Percentiles rank a stretch among this genome's conserved stretches.
Evolutionary conservation across 2,329 filamentous ascomycete species (phyloP).

Genomic region (Penicillium paneum): DNA sequence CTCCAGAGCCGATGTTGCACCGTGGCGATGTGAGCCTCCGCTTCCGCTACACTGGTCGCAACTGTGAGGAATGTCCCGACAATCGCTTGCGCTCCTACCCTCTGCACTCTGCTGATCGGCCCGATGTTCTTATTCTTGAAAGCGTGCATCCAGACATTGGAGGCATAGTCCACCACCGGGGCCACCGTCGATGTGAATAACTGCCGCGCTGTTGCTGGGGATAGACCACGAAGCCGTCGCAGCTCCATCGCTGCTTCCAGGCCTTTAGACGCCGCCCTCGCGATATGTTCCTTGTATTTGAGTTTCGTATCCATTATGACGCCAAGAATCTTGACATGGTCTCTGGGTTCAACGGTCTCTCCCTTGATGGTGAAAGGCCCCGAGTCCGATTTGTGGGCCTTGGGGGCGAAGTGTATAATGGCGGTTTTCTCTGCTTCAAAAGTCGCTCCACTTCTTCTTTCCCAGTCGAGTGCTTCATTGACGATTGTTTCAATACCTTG

Average conservation of each 20-base stretch:
- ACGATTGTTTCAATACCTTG: slow-evolving; percentile 1
- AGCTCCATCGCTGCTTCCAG: slow-evolving; percentile 17
- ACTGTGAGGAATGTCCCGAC: slow-evolving; percentile 21
- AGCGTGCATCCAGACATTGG: slow-evolving; percentile 22
- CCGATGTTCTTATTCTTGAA: slow-evolving; percentile 10
- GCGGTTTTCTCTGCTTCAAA: background rate
- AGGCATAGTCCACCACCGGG: slow-evolving; percentile 25
- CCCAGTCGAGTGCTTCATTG: background rate
- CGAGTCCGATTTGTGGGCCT: background rate
- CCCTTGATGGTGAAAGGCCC: background rate
- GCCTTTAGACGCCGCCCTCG: slow-evolving; percentile 21
- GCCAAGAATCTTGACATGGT: background rate
- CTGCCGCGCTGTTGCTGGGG: slow-evolving; percentile 16
- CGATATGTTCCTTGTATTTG: slow-evolving; percentile 25
- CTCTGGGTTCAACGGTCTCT: background rate
- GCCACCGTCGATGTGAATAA: slow-evolving; percentile 20
- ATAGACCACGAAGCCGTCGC: slow-evolving; percentile 1
- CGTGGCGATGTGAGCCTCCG: slow-evolving; percentile 18
- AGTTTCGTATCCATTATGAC: slow-evolving; percentile 22
- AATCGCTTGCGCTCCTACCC: slow-evolving; percentile 23
- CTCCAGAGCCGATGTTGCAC: slow-evolving; percentile 13
- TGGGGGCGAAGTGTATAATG: background rate
- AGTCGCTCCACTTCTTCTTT: background rate
- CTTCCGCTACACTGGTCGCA: slow-evolving; percentile 20
- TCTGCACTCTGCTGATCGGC: slow-evolving; percentile 20